Evolutionary conservation across 2,329 filamentous ascomycete species (phyloP), one percentile per base, ranked within the genome.

Genomic region (Penicillium sp.): DNA sequence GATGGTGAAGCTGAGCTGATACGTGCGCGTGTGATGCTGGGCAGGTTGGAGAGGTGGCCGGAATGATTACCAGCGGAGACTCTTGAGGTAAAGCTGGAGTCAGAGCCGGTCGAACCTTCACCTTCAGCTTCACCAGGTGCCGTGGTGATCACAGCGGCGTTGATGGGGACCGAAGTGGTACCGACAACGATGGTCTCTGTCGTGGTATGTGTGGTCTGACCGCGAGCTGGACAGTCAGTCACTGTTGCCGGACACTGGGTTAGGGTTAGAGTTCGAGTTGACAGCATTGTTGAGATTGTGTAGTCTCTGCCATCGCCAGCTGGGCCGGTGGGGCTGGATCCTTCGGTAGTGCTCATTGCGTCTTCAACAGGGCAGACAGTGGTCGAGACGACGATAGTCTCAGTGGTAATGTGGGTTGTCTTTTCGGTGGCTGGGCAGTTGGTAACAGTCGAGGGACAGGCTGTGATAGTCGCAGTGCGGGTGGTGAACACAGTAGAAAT

Each of bases 401-500:
- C 64, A 2, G 64, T 67, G 39, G 56, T 64, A 29, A 39, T 35
- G 18, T 41, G 53, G 7, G 57, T 57, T 21, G 54, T 59, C 38
- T 57, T 57, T 13, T 52, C 45, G 15, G 46, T 50, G 12, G 56
- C 55, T 38, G 65, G 65, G 44, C 65, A 69, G 41, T 68, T 34
- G 1, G 65, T 65, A 0, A 68, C 59, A 15, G 57, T 61, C 5
- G 66, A 54, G 3, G 62, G 59, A 29, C 65, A 68, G 9, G 52
- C 50, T 6, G 64, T 68, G 46, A 66, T 55, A 5, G 65, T 69
- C 35, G 64, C 57, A 12, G 56, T 55, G 6, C 46, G 54, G 12
- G 61, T 64, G 10, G 48, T 52, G 41, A 58, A 62, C n/a, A 65
- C 55, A 18, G 62, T 65, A 16, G 64, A 66, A 10, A 59, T 66